Base-by-base conservation (phyloP, 2,329 filamentous ascomycete species). In the Orbilia brochopaga region DNA sequence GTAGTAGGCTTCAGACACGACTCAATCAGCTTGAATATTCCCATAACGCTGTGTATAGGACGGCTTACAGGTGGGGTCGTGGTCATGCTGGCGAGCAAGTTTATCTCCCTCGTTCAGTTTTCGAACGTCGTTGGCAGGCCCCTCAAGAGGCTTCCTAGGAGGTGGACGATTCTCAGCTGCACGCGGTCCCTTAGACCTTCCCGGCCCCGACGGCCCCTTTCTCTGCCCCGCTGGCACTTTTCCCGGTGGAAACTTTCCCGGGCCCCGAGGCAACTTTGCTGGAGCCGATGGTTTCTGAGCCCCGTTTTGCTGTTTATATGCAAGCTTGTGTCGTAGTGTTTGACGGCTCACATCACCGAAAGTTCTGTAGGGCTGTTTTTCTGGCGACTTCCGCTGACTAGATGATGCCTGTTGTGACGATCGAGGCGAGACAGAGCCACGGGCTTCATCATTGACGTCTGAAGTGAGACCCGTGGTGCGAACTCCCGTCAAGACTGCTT, bases 401-500 rank as follows among this genome's bases (percentile, higher is more conserved):
- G 15, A 11, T 8, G 42, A 15, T 19, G 23, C 23, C 8, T 21
- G 15, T 6, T 7, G n/a, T n/a, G 51, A 48, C 37, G 13, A 17
- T 3, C 6, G n/a, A 6, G 48, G 40, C 19, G 58, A 10, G 13
- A 46, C 15, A 8, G 21, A 8, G 11, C 10, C 27, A 13, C 37
- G 1, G n/a, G 15, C 10, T 17, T 70, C 66, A 10, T 54, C 59
- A 32, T 50, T 59, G 24, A 58, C 54, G 17, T 44, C 53, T 10
- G 27, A 21, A 5, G 66, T 70, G 27, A 70, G 60, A 46, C 37
- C 66, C n/a, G 66, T 70, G 5, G 66, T 70, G 21, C 66, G 66
- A 30, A 70, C 32, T 27, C 53, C 58, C 37, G 63, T 35, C 59
- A 50, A 2, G 13, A 70, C 19, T 11, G 66, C 59, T 23, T 59